Evolutionary conservation across 1,139 yeast species (phyloP), one percentile per base, ranked within the genome.

Genomic region (Protomyces gravidus): DNA sequence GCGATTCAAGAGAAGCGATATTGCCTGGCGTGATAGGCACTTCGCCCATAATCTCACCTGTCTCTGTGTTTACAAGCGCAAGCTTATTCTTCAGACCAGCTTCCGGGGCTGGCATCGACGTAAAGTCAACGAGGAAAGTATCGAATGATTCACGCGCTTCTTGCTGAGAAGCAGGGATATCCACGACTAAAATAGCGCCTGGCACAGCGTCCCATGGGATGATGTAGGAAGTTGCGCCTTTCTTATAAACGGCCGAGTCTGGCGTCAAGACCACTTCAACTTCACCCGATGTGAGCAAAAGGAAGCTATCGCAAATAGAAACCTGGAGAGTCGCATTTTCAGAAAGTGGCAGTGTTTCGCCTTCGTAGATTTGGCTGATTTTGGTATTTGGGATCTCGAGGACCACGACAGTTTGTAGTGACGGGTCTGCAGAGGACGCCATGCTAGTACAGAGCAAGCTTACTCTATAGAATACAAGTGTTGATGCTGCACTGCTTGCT

Each of bases 71-170:
- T 32, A 52, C 56, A 19, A 52, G 32, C 13, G 56, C 56, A 36
- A 52, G 47, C 32, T 52, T 47, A n/a, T 52, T 45, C 17, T 48
- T 33, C 27, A 52, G 45, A 15, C 42, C 45, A 4, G 56, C n/a
- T n/a, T 52, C 56, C 11, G 56, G 56, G 25, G 56, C 56, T 13
- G 56, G 56, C 56, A 52, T 52, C 45, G 56, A 52, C 13, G 56
- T 52, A 25, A 45, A 52, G 42, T 52, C 50, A 5, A 52, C 56
- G 32, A 52, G 42, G 28, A 30, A 52, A 21, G 50, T 52, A 39
- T 52, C 56, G 30, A 52, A 45, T 9, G 56, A 28, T 13, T 52
- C 56, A n/a, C 32, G 30, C 30, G 30, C 21, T 39, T 45, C 33
- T 3, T 7, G 13, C 23, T 33, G 42, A 30, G 32, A 13, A 4